phyloP scores from a whole-genome alignment of 805 yeast genomes.

The Kurtzmaniella fragi region DNA sequence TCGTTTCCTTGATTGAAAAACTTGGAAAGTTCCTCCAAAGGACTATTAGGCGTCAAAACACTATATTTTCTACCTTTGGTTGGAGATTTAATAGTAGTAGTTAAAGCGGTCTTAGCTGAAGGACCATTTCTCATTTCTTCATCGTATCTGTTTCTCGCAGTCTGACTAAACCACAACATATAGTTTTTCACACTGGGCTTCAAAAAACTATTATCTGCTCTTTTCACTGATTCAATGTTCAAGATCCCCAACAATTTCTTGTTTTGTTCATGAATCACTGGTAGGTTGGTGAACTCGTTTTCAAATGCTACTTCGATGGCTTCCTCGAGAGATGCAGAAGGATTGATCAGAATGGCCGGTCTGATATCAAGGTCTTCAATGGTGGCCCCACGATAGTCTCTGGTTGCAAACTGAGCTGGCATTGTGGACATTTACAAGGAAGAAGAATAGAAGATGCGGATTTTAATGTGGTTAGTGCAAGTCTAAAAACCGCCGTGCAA shows the following conservation, averaged over 20 bases:
- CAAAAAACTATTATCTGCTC: slow-evolving; percentile 18
- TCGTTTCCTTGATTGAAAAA: slow-evolving; percentile 47
- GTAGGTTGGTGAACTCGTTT: slow-evolving; percentile 48
- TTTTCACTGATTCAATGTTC: slow-evolving; percentile 39
- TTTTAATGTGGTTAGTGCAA: background rate
- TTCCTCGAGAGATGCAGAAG: slow-evolving; percentile 40
- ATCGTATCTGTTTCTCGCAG: slow-evolving; percentile 28
- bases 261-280: slow-evolving; percentile 45
- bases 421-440: background rate
- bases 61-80: slow-evolving; percentile 28
- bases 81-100: slow-evolving; percentile 32
- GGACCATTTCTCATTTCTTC: slow-evolving; percentile 7
- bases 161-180: slow-evolving; percentile 42
- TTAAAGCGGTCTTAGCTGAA: slow-evolving; percentile 13
- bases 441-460: background rate
- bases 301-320: slow-evolving; percentile 56
- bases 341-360: slow-evolving; percentile 52
- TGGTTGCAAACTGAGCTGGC: slow-evolving; percentile 19
- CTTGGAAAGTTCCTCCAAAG: slow-evolving; percentile 47
- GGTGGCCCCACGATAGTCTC: slow-evolving; percentile 47
- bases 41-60: slow-evolving; percentile 49
- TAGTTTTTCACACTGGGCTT: slow-evolving; percentile 26
- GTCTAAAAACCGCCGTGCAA: too few relatives aligned
- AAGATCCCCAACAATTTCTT: slow-evolving; percentile 46
- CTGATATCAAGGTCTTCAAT: slow-evolving; percentile 56